Percentiles rank a stretch among this genome's conserved stretches.
These are phyloP conservation scores for Tylopilus plumbeoviolaceoides DNA, from an alignment of 768 basidiomycete species.

Conservation along the genomic window DNA sequence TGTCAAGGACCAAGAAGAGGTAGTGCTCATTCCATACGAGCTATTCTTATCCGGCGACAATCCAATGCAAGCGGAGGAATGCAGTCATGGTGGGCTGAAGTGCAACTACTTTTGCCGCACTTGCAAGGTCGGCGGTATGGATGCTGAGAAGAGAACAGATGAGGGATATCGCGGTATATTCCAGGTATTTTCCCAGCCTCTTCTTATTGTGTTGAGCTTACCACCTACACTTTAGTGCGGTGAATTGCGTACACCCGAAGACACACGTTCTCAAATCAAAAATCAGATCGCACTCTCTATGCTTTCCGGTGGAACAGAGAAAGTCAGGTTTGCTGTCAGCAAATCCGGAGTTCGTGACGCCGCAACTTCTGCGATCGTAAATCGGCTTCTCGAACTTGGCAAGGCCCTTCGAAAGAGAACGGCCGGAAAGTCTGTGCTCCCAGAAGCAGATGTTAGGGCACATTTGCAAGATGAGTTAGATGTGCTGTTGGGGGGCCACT, in stretches of 20 bases:
- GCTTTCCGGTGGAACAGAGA: conserved; percentile 8
- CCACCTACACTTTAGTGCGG: conserved; percentile 2
- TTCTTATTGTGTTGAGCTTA: not conserved
- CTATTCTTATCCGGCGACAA: conserved; percentile 30
- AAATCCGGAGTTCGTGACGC: conserved; percentile 36
- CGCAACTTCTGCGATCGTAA: conserved; percentile 26
- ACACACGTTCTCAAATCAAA: not conserved
- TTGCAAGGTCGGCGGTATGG: conserved; percentile 31
- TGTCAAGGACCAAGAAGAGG: conserved; percentile 17
- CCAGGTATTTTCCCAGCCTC: not conserved
- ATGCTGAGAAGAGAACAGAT: conserved; percentile 17
- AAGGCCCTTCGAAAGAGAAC: conserved; percentile 2
- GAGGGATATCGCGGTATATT: conserved; percentile 26
- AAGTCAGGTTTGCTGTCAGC: conserved; percentile 20
- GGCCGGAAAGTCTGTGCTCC: not conserved
- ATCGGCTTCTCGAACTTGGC: conserved; percentile 31
- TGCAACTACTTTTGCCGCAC: conserved; percentile 33
- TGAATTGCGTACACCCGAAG: too few species aligned
- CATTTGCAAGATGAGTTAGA: conserved; percentile 6
- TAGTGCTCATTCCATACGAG: conserved; percentile 21
- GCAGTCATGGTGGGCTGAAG: conserved; percentile 27
- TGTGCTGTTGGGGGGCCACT: not conserved
- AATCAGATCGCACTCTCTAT: conserved; percentile 3
- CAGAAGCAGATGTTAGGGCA: not conserved
- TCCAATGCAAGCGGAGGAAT: conserved; percentile 39